Evolutionary conservation across 768 basidiomycete species (phyloP).

Genomic region (Mycena pura): DNA sequence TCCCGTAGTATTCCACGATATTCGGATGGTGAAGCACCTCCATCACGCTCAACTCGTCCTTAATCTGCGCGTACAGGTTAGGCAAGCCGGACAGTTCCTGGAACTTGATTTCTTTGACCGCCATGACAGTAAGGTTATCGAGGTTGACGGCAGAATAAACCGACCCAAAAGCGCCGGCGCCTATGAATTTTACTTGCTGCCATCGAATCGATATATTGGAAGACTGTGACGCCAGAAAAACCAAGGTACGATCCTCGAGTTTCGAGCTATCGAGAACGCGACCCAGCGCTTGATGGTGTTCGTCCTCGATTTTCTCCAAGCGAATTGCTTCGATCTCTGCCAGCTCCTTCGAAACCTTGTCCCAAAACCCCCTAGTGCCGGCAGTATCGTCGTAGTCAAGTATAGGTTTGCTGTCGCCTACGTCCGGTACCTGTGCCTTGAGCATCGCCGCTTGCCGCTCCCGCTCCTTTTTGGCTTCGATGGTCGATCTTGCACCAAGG

Average conservation of each 20-base stretch:
- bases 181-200: constrained; percentile 99
- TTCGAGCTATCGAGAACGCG: constrained; percentile 94
- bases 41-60: constrained; percentile 97
- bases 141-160: constrained; percentile 99
- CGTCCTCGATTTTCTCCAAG: constrained; percentile 57
- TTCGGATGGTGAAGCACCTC: constrained; percentile 97
- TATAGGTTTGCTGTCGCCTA: constrained; percentile 59
- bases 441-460: constrained; percentile 75
- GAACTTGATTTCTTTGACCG: constrained; percentile 98
- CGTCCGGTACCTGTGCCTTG: constrained; percentile 58
- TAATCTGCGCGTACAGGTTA: constrained; percentile 89
- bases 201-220: constrained; percentile 96
- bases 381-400: constrained; percentile 52
- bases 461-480: constrained; percentile 90
- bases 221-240: constrained; percentile 94
- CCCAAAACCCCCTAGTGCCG: constrained; percentile 79
- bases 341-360: constrained; percentile 66
- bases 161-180: constrained; percentile 98
- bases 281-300: constrained; percentile 77
- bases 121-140: constrained; percentile 95
- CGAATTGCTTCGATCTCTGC: constrained; percentile 71
- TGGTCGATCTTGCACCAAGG: constrained; percentile 87
- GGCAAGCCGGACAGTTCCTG: constrained; percentile 91
- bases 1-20: constrained; percentile 98
- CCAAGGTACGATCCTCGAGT: constrained; percentile 90